Base-by-base conservation (phyloP, 2,329 filamentous ascomycete species). In the Calycina herbarum region DNA sequence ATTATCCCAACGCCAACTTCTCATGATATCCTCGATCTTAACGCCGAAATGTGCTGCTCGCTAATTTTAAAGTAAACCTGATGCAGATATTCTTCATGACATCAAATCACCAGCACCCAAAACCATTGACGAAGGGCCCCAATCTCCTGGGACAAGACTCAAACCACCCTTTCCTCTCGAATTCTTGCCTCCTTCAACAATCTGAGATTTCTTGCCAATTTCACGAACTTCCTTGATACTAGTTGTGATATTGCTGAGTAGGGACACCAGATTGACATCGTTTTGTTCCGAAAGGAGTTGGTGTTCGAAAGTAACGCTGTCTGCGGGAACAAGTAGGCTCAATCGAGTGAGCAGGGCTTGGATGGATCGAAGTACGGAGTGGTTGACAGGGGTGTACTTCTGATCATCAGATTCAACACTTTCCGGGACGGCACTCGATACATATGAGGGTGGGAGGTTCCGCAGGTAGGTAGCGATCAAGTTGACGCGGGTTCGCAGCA, bases 281-380 rank as follows among this genome's bases (percentile, higher is more conserved):
- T 96, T 95, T 67, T 89, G 83, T 79, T 97, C 91, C 62, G 90
- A 87, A 45, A 90, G 81, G 45, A 91, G 85, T 77, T 96, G 90
- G 40, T 85, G 82, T 33, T 88, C 82, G 74, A 94, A 92, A 0
- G 86, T 83, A 56, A 83, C 82, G 31, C 82, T 79, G 72, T 92
- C 84, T 1, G 89, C 73, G 2, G 94, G 93, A 4, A 90, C 87
- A 63, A 97, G 85, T 20, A 98, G 88, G 48, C 91, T 90, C 33
- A 97, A 85, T 61, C 94, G 90, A 60, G 89, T 89, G 68, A 97
- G 86, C 51, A 97, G 88, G 1, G 94, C 90, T 74, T 94, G 91
- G 69, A 97, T 93, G 69, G 92, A 92, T 68, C 95, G 93, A 38
- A 99, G 87, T 54, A 97, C 89, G 1, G 87, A 84, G 73, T 93